Base-by-base conservation (phyloP, 176 grass and related monocot genomes). In the Rhynchospora breviuscula region DNA sequence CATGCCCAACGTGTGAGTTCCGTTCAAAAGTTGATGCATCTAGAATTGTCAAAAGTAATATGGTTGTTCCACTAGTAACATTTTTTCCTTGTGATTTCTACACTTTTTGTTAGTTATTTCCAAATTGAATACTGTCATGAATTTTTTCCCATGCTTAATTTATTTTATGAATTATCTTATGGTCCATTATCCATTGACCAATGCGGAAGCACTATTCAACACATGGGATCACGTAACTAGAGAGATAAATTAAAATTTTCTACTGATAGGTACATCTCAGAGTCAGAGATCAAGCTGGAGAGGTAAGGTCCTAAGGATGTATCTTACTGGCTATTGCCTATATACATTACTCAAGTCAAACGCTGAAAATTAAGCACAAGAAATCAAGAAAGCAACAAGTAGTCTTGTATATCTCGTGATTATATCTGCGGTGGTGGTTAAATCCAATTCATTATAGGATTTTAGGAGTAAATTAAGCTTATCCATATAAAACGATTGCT, bases 361-460 rank as follows among this genome's bases (percentile, higher is more conserved):
- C 47, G 0, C 23, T 29, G 10, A 54, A 76, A 49, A 67, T 29
- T 76, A 6, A 54, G 21, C 45, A 22, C 71, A 75, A 21, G 3
- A 40, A 40, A 40, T 40, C 48, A 76, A 2, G 12, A 56, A 23
- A 74, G 29, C 8, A 17, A 21, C 21, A 77, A 29, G 22, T 56
- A 77, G 13, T 77, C 49, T 56, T 22, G 54, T 26, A 54, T 54
- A 26, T 76, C 72, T 54, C 72, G 72, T 76, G 72, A 76, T 54
- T 76, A 56, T 56, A 31, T 47, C 6, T 22, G 3, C n/a, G n/a
- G n/a, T n/a, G n/a, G n/a, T n/a, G n/a, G n/a, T n/a, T n/a, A n/a
- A n/a, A n/a, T n/a, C n/a, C 21, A 56, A 29, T 77, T 54, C 13
- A 17, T 8, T 22, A 56, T 29, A 77, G 47, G 73, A 77, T 53